Conservation (phyloP, 2,329 filamentous ascomycete species). For the Phyllosticta capitalensis region DNA sequence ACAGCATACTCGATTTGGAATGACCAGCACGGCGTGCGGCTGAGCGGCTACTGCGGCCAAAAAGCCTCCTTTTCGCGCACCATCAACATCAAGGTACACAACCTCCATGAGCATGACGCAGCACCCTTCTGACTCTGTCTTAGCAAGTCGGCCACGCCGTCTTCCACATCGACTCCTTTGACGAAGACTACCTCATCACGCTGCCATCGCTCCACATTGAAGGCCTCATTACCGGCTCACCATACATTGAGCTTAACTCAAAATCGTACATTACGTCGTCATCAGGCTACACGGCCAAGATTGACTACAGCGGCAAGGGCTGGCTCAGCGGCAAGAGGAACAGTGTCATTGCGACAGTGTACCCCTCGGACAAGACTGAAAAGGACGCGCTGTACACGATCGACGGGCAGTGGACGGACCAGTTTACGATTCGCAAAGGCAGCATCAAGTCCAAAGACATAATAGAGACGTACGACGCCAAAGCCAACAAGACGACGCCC, state of each 20-base stretch:
- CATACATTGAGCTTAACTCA: conserved; percentile 85
- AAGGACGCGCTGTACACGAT: conserved; percentile 71
- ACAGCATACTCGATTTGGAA: conserved; percentile 94
- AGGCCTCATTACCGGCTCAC: conserved; percentile 74
- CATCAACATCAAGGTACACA: conserved; percentile 68
- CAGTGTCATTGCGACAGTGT: conserved; percentile 67
- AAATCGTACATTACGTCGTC: conserved; percentile 78
- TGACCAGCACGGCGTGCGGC: conserved; percentile 63
- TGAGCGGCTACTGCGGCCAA: conserved; percentile 86
- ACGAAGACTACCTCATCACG: conserved; percentile 80
- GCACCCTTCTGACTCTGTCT: neutral
- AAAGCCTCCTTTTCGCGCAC: conserved; percentile 91
- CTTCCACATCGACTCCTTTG: conserved; percentile 57
- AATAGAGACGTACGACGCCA: conserved; percentile 38
- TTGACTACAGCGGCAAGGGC: conserved; percentile 88
- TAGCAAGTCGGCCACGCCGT: conserved; percentile 80
- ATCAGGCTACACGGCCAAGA: conserved; percentile 75
- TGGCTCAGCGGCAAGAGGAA: conserved; percentile 98
- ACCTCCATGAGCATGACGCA: neutral
- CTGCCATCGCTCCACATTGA: conserved; percentile 89
- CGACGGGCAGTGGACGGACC: conserved; percentile 83
- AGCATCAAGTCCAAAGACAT: conserved; percentile 25
- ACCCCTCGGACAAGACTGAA: conserved; percentile 53
- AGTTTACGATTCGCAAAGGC: conserved; percentile 60
- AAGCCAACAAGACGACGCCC: conserved; percentile 47